phyloP scores from a whole-genome alignment of 108 stramenopile genomes.

The Aurantiochytrium sp. region DNA sequence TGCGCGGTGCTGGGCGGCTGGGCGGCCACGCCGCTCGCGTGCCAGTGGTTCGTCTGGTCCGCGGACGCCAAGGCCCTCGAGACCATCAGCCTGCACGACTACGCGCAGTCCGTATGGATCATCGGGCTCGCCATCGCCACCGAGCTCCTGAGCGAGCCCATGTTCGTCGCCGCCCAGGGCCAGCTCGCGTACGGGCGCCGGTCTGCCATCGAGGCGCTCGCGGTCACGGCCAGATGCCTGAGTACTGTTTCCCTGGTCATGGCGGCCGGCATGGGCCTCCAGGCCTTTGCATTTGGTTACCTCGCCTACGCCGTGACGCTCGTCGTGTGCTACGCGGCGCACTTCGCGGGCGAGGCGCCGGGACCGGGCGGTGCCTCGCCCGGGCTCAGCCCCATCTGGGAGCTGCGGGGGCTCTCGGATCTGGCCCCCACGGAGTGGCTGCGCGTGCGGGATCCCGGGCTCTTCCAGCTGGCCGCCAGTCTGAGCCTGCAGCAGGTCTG shows the following conservation, averaged over 20 bases:
- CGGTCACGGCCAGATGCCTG: not conserved
- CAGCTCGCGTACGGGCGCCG: not conserved
- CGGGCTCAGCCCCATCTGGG: not conserved
- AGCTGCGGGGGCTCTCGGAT: not conserved
- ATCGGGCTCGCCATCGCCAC: not conserved
- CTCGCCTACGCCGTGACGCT: not conserved
- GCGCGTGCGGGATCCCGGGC: not conserved
- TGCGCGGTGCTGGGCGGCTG: not conserved
- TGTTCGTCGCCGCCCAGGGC: conserved; percentile 18
- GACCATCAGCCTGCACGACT: not conserved
- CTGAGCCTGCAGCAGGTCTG: not conserved
- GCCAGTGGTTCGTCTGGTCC: not conserved
- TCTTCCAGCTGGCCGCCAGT: not conserved
- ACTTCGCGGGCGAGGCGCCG: not conserved
- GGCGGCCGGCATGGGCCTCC: not conserved
- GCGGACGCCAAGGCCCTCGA: not conserved
- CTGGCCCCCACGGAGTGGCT: not conserved
- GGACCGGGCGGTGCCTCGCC: not conserved
- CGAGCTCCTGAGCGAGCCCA: not conserved
- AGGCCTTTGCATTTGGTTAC: conserved; percentile 4
- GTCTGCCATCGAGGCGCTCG: not conserved
- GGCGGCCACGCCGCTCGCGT: not conserved
- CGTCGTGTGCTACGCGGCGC: not conserved
- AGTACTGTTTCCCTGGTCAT: too few species aligned
- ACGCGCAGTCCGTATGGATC: not conserved